These are phyloP conservation scores for Phytophthora lateralis DNA, from an alignment of 352 stramenopile genomes.

Conservation along the genomic window DNA sequence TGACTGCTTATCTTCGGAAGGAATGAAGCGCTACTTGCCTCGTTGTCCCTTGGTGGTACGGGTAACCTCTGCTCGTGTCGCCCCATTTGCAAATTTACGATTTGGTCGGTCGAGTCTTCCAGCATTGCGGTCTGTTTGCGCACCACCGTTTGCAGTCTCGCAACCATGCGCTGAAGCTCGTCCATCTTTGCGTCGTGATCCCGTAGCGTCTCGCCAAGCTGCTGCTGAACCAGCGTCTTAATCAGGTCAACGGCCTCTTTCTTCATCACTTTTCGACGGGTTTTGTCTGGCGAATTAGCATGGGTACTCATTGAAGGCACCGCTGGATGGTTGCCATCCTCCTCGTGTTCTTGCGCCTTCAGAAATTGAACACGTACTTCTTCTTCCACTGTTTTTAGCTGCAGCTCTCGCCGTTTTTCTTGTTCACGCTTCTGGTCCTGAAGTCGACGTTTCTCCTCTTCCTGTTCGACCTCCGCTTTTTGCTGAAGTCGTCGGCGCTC, in stretches of 20 bases:
- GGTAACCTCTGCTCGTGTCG: conserved; percentile 12
- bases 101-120: conserved; percentile 32
- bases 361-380: conserved; percentile 17
- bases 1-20: background rate
- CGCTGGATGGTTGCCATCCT: background rate
- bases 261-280: conserved; percentile 54
- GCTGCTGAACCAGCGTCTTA: conserved; percentile 45
- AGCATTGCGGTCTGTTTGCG: conserved; percentile 48
- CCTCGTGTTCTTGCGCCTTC: conserved; percentile 1
- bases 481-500: conserved; percentile 2
- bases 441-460: conserved; percentile 14
- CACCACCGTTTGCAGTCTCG: conserved; percentile 49
- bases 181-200: conserved; percentile 48
- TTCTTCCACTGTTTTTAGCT: conserved; percentile 15
- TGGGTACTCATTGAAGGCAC: background rate
- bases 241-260: conserved; percentile 50
- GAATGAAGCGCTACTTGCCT: no score
- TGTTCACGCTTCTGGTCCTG: conserved; percentile 4
- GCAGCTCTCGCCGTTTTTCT: conserved; percentile 14
- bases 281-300: conserved; percentile 10
- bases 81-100: conserved; percentile 20
- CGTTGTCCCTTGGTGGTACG: conserved; percentile 10
- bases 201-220: conserved; percentile 42
- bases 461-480: background rate
- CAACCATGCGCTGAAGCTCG: conserved; percentile 48